Evolutionary conservation across 495 filamentous ascomycete genomes (phyloP).

Genomic region (Daldinia concentrica): DNA sequence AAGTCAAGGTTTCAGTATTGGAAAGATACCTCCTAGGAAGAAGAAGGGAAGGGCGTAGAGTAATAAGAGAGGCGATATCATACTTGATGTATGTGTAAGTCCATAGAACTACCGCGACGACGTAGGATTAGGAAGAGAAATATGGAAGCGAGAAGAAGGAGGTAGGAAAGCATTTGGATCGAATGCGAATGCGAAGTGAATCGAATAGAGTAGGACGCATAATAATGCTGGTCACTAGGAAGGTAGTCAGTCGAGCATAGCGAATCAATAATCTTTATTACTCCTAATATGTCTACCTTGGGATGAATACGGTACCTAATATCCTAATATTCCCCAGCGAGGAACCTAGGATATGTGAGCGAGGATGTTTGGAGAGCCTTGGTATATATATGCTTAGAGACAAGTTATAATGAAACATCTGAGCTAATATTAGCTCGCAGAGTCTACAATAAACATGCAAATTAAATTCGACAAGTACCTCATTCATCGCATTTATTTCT

Average conservation of each 20-base stretch:
- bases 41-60: not conserved
- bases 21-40: not conserved
- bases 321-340: not conserved
- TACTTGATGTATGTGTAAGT: not conserved
- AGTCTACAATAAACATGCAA: too few species aligned
- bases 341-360: too few species aligned
- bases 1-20: not conserved
- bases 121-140: not conserved
- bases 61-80: not conserved
- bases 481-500: slow-evolving; percentile 4
- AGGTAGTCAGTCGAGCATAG: not conserved
- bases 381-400: too few species aligned
- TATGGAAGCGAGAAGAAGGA: not conserved
- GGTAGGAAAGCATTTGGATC: not conserved
- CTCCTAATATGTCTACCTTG: not conserved
- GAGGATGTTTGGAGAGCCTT: too few species aligned
- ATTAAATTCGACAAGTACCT: not conserved
- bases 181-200: not conserved
- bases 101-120: not conserved
- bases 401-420: too few species aligned
- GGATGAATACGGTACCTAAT: not conserved
- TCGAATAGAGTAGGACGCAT: not conserved
- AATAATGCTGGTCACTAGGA: not conserved
- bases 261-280: slow-evolving; percentile 5
- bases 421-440: too few species aligned